Base-by-base conservation (phyloP, 371 early-diverging fungal species). In the Saksenaea oblongispora region DNA sequence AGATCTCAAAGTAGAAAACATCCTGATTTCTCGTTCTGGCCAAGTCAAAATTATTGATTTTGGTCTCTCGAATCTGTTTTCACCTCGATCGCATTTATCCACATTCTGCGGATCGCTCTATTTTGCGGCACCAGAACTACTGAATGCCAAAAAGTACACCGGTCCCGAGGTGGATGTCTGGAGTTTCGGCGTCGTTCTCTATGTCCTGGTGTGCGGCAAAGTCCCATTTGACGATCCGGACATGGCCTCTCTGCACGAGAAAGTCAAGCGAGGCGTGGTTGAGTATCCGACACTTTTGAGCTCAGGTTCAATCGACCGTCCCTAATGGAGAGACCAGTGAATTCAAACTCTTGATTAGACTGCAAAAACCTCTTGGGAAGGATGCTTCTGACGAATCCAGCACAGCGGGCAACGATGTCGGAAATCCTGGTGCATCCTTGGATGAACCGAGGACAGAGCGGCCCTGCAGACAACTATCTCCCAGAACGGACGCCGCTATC, bases 141-240 rank as follows among this genome's bases (percentile, higher is more conserved):
- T 98, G 22, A 84, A 84, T 58, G 97, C 95, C 11, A 86, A 89
- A 63, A 73, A 87, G 4, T 97, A 97, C 64, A 89, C 84, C 0
- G 98, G 98, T 0, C 96, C 97, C 8, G 97, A 96, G 74, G 91
- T 96, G 3, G 98, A 98, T 73, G 85, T 97, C 2, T 98, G 97
- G 98, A 92, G 92, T 62, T 89, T 98, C 72, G 98, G 98, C n/a
- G 91, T 98, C 51, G 92, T 98, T 4, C 74, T 96, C 24, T 98
- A 93, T 66, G 96, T 95, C 3, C 83, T 97, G 34, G 90, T 95
- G 14, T 93, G 92, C 63, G 98, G 98, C 39, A 90, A 86, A 70
- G 96, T 98, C 3, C 98, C 98, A 0, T 98, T 98, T 79, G 94
- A 97, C 72, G 98, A 97, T 70, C 90, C 90, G 61, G 88, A 84